Percentiles rank a stretch among this genome's conserved stretches.
These are phyloP conservation scores for Scenedesmus sp. DNA, from an alignment of 163 green algal genomes.

Conservation along the genomic window DNA sequence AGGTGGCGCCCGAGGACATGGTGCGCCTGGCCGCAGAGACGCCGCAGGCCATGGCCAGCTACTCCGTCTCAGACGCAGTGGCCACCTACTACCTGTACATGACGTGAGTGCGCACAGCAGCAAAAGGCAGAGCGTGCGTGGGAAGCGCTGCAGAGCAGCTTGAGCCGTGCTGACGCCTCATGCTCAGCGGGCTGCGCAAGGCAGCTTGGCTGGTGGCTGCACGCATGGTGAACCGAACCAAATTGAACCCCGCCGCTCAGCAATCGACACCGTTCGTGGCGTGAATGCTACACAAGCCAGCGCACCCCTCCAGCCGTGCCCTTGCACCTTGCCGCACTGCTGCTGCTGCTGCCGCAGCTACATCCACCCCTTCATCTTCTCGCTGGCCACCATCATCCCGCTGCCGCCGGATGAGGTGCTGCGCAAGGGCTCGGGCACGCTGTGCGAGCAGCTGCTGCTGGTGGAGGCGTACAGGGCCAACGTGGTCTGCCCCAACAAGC, in stretches of 20 bases:
- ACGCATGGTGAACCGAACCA: no score
- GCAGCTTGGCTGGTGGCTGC: no score
- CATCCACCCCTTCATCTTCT: slow-evolving; percentile 99
- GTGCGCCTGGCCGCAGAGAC: slow-evolving; percentile 91
- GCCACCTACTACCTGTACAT: slow-evolving; percentile 99
- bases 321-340: background rate
- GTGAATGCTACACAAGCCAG: no score
- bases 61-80: slow-evolving; percentile 99
- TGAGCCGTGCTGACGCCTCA: no score
- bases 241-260: no score
- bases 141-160: no score
- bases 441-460: slow-evolving; percentile 99
- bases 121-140: background rate
- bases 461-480: slow-evolving; percentile 88
- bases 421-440: slow-evolving; percentile 95
- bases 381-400: slow-evolving; percentile 98
- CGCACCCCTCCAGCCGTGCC: no score
- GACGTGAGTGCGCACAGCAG: slow-evolving; percentile 72
- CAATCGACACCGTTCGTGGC: no score
- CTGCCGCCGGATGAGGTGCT: slow-evolving; percentile 98
- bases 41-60: slow-evolving; percentile 96
- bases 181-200: no score
- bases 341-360: slow-evolving; percentile 73
- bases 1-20: slow-evolving; percentile 99
- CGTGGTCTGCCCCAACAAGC: slow-evolving; percentile 98